phyloP scores from a whole-genome alignment of 305 asterid genomes.

The Lippia alba region DNA sequence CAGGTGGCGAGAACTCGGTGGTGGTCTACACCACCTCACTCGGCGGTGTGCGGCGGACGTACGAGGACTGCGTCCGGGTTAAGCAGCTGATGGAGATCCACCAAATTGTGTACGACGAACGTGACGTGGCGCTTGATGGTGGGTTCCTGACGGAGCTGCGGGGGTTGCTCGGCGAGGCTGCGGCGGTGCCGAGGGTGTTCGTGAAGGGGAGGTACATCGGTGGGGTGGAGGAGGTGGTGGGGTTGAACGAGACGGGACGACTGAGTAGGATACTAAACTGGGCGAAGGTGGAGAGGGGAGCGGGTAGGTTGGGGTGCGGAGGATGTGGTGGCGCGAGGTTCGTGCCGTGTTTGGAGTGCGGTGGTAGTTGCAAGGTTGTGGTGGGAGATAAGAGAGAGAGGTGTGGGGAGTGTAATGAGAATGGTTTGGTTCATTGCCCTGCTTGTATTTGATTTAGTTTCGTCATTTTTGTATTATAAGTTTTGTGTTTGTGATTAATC shows the following conservation, averaged over 20 bases:
- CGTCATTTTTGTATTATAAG: background rate
- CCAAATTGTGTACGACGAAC: slow-evolving; percentile 79
- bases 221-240: slow-evolving; percentile 77
- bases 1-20: slow-evolving; percentile 70
- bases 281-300: slow-evolving; percentile 81
- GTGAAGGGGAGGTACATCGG: slow-evolving; percentile 91
- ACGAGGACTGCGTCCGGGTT: slow-evolving; percentile 74
- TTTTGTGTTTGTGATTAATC: background rate
- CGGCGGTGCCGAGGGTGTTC: slow-evolving; percentile 68
- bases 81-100: slow-evolving; percentile 72
- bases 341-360: slow-evolving; percentile 82
- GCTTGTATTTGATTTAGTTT: slow-evolving; percentile 53
- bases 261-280: slow-evolving; percentile 74
- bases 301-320: slow-evolving; percentile 77
- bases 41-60: slow-evolving; percentile 87
- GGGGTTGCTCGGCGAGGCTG: slow-evolving; percentile 60
- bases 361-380: slow-evolving; percentile 80
- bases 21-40: slow-evolving; percentile 86
- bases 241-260: slow-evolving; percentile 69
- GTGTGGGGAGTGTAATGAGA: slow-evolving; percentile 80
- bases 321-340: slow-evolving; percentile 95
- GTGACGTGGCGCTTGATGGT: slow-evolving; percentile 78
- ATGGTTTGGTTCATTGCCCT: slow-evolving; percentile 81
- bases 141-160: slow-evolving; percentile 66
- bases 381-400: slow-evolving; percentile 63